These are phyloP conservation scores for Sclerotinia sclerotiorum DNA, from an alignment of 2,329 filamentous ascomycete genomes.

Conservation along the genomic window DNA sequence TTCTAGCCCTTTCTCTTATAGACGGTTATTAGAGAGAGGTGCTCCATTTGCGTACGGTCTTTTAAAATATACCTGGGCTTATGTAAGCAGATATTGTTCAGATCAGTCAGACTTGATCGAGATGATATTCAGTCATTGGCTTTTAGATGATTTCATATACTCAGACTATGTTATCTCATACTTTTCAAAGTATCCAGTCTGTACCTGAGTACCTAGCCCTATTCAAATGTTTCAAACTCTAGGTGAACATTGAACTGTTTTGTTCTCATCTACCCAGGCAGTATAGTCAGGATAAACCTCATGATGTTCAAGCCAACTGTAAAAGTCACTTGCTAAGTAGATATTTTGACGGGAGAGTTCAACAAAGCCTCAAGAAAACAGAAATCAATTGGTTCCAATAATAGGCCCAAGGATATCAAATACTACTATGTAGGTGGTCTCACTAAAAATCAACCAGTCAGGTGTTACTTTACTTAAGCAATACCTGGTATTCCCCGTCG, in stretches of 20 bases:
- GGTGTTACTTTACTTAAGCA: conserved; percentile 7
- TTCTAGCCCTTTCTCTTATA: too few species aligned
- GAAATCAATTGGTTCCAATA: neutral
- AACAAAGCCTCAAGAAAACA: neutral
- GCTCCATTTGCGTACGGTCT: too few species aligned
- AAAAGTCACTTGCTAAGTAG: neutral
- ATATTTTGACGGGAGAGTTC: neutral
- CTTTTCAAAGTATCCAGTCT: too few species aligned
- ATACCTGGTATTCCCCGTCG: neutral
- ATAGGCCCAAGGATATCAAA: neutral
- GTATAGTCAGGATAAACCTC: neutral
- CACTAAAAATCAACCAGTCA: neutral
- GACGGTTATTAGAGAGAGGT: neutral
- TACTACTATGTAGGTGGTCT: neutral
- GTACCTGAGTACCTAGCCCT: neutral
- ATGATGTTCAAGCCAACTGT: neutral
- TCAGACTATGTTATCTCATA: too few species aligned
- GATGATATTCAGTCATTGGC: neutral
- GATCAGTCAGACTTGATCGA: neutral
- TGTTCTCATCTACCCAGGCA: neutral
- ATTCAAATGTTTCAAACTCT: neutral
- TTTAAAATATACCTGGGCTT: neutral
- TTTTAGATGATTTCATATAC: neutral
- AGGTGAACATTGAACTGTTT: neutral
- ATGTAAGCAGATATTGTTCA: too few species aligned